Evolutionary conservation across 768 basidiomycete species (phyloP).

Genomic region (Serpula lacrymans): DNA sequence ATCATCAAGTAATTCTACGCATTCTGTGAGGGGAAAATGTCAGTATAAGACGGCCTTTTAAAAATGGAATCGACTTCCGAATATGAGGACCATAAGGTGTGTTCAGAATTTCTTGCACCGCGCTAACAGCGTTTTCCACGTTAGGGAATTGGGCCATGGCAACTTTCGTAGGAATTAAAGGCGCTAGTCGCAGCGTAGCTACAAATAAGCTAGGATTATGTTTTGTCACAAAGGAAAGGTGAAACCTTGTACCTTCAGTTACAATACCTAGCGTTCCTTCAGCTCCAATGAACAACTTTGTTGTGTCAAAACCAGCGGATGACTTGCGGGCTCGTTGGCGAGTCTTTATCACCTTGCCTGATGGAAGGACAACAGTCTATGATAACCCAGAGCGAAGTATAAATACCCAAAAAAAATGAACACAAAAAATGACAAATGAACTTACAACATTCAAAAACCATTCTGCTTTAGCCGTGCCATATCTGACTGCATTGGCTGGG

Average conservation of each 20-base stretch:
- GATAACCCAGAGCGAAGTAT: constrained; percentile 17
- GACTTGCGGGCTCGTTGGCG: constrained; percentile 78
- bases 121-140: constrained; percentile 72
- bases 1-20: constrained; percentile 84
- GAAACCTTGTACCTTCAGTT: constrained; percentile 58
- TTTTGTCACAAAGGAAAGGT: neutral
- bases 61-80: constrained; percentile 45
- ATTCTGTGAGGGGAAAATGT: constrained; percentile 47
- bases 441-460: constrained; percentile 82
- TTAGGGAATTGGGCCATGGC: constrained; percentile 86
- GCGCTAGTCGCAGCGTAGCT: constrained; percentile 84
- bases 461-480: constrained; percentile 84
- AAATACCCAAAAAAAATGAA: constrained; percentile 24
- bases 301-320: constrained; percentile 82
- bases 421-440: constrained; percentile 8
- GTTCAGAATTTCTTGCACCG: constrained; percentile 78
- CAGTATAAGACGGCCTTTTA: neutral
- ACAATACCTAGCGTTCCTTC: constrained; percentile 89
- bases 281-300: constrained; percentile 86
- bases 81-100: constrained; percentile 67
- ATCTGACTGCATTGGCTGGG: constrained; percentile 75
- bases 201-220: constrained; percentile 1
- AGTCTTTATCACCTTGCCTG: constrained; percentile 85
- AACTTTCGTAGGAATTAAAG: constrained; percentile 77
- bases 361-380: constrained; percentile 81